Conservation (phyloP, 108 stramenopile genomes). For the Parietichytrium sp. region DNA sequence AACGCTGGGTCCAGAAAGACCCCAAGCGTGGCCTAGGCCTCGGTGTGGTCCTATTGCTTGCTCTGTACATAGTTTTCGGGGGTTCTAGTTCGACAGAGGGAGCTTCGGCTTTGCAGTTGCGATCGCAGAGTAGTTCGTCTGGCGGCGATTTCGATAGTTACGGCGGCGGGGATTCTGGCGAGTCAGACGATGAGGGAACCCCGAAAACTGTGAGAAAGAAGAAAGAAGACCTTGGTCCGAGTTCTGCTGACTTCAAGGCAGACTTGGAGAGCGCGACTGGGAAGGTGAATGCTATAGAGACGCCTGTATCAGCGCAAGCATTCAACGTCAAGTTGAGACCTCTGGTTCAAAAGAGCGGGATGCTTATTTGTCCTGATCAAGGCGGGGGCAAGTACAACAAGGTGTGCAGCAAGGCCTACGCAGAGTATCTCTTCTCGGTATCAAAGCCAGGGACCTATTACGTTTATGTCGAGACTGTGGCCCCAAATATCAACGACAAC, state of each 20-base stretch:
- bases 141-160: no score
- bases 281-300: not conserved
- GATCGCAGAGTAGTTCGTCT: no score
- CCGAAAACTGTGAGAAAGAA: not conserved
- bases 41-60: not conserved
- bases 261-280: not conserved
- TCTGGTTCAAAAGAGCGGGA: not conserved
- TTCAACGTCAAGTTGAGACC: not conserved
- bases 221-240: no score
- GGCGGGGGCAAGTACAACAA: slow-evolving; percentile 35
- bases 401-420: slow-evolving; percentile 17
- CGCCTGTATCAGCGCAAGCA: not conserved
- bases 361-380: slow-evolving; percentile 8
- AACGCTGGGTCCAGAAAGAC: not conserved
- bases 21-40: not conserved
- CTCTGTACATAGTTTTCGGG: no score
- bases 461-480: slow-evolving; percentile 12
- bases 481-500: slow-evolving; percentile 34
- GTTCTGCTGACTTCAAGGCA: not conserved
- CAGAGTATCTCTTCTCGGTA: slow-evolving; percentile 1
- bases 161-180: not conserved
- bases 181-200: not conserved
- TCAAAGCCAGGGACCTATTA: not conserved
- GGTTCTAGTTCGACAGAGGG: no score
- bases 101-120: no score